A percentile compares a stretch with the other conserved stretches of the same genome.
Conservation (phyloP, 192 early-diverging fungal species). For the Mortierella hygrophila region DNA sequence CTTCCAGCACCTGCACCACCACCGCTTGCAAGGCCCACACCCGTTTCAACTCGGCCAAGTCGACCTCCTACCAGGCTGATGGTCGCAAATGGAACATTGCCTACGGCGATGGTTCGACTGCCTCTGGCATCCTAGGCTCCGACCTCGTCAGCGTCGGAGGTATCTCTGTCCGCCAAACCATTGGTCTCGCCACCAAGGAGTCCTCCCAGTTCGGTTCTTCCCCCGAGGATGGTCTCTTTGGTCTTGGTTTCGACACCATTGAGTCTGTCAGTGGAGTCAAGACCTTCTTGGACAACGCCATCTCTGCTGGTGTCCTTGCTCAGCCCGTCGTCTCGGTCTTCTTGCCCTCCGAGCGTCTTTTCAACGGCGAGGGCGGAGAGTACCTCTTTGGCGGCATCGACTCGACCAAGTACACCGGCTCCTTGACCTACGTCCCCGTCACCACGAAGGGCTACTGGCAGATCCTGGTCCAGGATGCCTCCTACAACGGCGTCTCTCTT, state of each 20-base stretch:
- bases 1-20: slow-evolving; percentile 61
- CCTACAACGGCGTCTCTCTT: slow-evolving; percentile 54
- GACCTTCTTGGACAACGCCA: slow-evolving; percentile 70
- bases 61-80: slow-evolving; percentile 66
- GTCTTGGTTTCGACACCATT: slow-evolving; percentile 70
- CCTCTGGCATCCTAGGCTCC: slow-evolving; percentile 53
- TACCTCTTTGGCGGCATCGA: slow-evolving; percentile 72
- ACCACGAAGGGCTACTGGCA: slow-evolving; percentile 70
- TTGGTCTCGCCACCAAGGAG: slow-evolving; percentile 73
- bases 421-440: slow-evolving; percentile 69
- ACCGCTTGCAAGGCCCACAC: slow-evolving; percentile 61
- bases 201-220: slow-evolving; percentile 68
- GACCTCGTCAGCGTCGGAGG: slow-evolving; percentile 70
- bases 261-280: slow-evolving; percentile 59
- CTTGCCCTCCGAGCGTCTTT: slow-evolving; percentile 61
- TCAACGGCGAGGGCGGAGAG: slow-evolving; percentile 59
- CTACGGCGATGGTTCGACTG: slow-evolving; percentile 72
- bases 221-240: slow-evolving; percentile 74
- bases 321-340: slow-evolving; percentile 74
- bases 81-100: slow-evolving; percentile 71
- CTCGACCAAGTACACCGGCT: slow-evolving; percentile 59
- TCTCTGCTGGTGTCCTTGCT: slow-evolving; percentile 63
- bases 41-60: slow-evolving; percentile 61
- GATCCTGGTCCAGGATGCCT: slow-evolving; percentile 63
- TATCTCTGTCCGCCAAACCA: slow-evolving; percentile 71